Percentiles rank a stretch among this genome's conserved stretches.
These are phyloP conservation scores for Calonectria multiphialidica DNA, from an alignment of 2,329 filamentous ascomycete genomes.

Conservation along the genomic window DNA sequence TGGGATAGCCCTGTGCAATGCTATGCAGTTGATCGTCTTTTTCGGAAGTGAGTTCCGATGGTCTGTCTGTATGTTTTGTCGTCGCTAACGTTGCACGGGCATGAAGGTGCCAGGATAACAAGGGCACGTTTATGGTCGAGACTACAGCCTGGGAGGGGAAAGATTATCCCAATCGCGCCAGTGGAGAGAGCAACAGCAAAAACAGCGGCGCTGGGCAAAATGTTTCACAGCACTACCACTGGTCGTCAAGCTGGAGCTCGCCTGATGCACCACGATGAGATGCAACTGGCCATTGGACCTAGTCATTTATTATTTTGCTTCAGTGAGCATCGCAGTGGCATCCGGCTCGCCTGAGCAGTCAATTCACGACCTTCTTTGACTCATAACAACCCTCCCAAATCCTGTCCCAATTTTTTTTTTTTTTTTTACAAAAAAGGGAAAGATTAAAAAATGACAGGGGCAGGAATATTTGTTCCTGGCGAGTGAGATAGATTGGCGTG, in stretches of 20 bases:
- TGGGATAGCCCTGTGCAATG: slow-evolving; percentile 64
- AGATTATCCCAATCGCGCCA: slow-evolving; percentile 27
- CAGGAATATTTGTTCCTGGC: background rate
- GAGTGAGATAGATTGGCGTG: background rate
- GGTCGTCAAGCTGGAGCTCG: slow-evolving; percentile 51
- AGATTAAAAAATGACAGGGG: background rate
- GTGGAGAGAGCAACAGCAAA: slow-evolving; percentile 23
- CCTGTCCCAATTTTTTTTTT: too few species aligned
- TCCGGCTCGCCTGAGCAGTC: background rate
- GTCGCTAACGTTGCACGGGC: slow-evolving; percentile 1
- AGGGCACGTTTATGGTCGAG: slow-evolving; percentile 70
- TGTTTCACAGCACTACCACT: slow-evolving; percentile 44
- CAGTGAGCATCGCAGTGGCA: too few species aligned
- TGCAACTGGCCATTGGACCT: background rate
- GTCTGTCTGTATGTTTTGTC: background rate
- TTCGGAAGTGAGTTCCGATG: slow-evolving; percentile 64
- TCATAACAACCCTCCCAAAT: background rate
- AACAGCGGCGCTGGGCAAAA: slow-evolving; percentile 32
- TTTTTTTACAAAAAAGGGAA: background rate
- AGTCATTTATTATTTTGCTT: background rate
- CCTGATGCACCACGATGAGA: slow-evolving; percentile 44
- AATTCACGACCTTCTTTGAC: background rate
- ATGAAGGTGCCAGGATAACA: slow-evolving; percentile 61
- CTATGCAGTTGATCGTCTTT: slow-evolving; percentile 69
- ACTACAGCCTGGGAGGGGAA: slow-evolving; percentile 72